Conservation (phyloP, 352 stramenopile genomes). For the Phytophthora hybrid region DNA sequence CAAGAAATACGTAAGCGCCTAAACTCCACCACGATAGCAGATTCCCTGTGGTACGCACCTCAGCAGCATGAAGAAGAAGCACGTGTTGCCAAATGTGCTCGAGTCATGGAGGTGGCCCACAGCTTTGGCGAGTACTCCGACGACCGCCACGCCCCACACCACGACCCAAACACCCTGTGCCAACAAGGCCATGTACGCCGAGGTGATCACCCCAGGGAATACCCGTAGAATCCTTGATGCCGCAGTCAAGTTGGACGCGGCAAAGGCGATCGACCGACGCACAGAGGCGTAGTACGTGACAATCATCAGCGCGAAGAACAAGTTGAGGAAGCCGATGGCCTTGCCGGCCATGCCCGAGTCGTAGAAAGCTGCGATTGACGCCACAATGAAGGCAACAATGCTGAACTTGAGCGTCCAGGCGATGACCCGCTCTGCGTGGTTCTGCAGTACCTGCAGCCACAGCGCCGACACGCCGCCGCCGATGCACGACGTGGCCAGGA, state of each 20-base stretch:
- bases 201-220: slow-evolving; percentile 76
- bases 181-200: slow-evolving; percentile 70
- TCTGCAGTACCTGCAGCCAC: slow-evolving; percentile 83
- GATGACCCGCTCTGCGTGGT: slow-evolving; percentile 76
- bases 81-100: slow-evolving; percentile 71
- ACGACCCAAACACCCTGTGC: slow-evolving; percentile 77
- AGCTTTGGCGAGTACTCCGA: slow-evolving; percentile 78
- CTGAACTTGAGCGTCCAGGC: slow-evolving; percentile 72
- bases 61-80: slow-evolving; percentile 88
- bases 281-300: slow-evolving; percentile 73
- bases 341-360: slow-evolving; percentile 79
- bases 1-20: not conserved
- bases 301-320: slow-evolving; percentile 77
- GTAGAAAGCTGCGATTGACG: slow-evolving; percentile 65
- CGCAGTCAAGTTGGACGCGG: slow-evolving; percentile 77
- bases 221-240: slow-evolving; percentile 79
- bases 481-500: slow-evolving; percentile 72
- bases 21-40: not conserved
- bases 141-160: slow-evolving; percentile 78
- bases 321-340: slow-evolving; percentile 83
- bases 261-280: slow-evolving; percentile 79
- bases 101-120: slow-evolving; percentile 59
- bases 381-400: slow-evolving; percentile 62
- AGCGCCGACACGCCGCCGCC: slow-evolving; percentile 71
- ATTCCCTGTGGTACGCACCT: slow-evolving; percentile 48